Percentiles rank a stretch among this genome's conserved stretches.
phyloP scores from a whole-genome alignment of 1,284 basidiomycete genomes.

The Leccinum holopus region DNA sequence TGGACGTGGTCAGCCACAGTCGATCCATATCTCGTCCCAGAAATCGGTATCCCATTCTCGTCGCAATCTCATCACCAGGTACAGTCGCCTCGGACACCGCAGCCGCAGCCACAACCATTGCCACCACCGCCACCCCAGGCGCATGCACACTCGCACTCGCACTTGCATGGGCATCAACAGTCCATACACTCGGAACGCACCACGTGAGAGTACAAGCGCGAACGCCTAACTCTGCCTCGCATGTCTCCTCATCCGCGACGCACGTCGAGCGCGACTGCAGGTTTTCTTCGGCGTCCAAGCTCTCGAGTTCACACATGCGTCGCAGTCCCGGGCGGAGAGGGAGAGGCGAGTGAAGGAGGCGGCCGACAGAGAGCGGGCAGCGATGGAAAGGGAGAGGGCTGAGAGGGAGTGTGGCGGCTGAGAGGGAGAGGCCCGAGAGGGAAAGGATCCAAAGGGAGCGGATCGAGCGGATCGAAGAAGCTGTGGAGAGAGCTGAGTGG shows the following conservation, averaged over 20 bases:
- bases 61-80: too few species aligned
- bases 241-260: constrained; percentile 23
- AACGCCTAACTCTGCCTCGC: constrained; percentile 30
- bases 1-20: too few species aligned
- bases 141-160: neutral
- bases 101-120: too few species aligned
- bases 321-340: constrained; percentile 26
- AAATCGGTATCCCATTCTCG: too few species aligned
- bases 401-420: constrained; percentile 20
- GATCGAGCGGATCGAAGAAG: constrained; percentile 1
- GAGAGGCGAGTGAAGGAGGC: constrained; percentile 22
- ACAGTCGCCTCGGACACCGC: too few species aligned
- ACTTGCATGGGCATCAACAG: constrained; percentile 4
- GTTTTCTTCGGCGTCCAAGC: constrained; percentile 25
- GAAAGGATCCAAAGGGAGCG: constrained; percentile 1
- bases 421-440: constrained; percentile 8
- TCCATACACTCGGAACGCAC: constrained; percentile 25
- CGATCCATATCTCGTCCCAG: too few species aligned
- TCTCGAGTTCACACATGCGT: constrained; percentile 14
- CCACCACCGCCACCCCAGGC: neutral
- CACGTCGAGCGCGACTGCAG: constrained; percentile 32
- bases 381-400: constrained; percentile 12
- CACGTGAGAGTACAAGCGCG: constrained; percentile 23
- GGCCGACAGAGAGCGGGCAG: constrained; percentile 19
- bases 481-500: neutral